Evolutionary conservation across 768 basidiomycete species (phyloP), one percentile per base, ranked within the genome.

Genomic region (Ramaria sp.): DNA sequence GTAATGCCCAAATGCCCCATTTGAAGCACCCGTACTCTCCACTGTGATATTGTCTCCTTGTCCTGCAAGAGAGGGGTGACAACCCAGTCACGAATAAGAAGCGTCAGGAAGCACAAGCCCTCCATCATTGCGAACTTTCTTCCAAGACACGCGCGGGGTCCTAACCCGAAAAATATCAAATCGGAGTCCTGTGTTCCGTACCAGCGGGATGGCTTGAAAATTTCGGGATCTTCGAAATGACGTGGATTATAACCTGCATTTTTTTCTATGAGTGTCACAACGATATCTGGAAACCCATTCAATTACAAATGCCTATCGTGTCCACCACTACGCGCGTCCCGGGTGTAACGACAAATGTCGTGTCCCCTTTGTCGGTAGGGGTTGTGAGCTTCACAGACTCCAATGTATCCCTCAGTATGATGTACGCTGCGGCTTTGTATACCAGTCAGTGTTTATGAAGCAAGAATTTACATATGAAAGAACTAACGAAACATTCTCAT

Each of bases 81-180:
- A 30, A 67, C 70, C 75, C 75, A 83, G 47, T 82, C 81, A 15
- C 78, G 70, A n/a, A 82, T 64, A 7, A 82, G 62, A 61, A 72
- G 66, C 1, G 78, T 72, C 19, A 83, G 70, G 69, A 83, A 78
- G 51, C 73, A 75, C 15, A 82, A 72, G 2, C 72, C 70, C 62
- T 83, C 80, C 0, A 71, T 73, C 0, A 72, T 70, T 3, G 81
- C 78, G 60, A 84, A 83, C 59, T 73, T 78, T 27, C 78, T 69
- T 5, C 81, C 82, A 13, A 82, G 66, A 59, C 82, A 84, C 15
- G 66, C 62, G 17, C 80, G 74, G 31, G 79, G 78, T 49, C 78
- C 78, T 75, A 59, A 49, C 24, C 64, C 60, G 53, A 71, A 71
- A 3, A 58, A 33, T 34, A 59, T 30, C 3, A 57, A 30, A 20